Base-by-base conservation (phyloP, 192 early-diverging fungal genomes). In the Oehlia diaphana region DNA sequence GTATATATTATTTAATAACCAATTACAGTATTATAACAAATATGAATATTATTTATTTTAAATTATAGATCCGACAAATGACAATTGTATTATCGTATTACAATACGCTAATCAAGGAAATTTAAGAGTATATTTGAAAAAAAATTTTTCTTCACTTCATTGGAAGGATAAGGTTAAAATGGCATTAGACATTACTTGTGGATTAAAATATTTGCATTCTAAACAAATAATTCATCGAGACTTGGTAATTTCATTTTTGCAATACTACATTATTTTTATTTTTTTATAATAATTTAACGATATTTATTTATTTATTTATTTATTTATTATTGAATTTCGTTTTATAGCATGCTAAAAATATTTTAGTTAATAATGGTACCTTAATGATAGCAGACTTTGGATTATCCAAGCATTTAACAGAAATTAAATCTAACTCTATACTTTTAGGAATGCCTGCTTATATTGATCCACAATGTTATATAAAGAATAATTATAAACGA, bases 271-370 rank as follows among this genome's bases (percentile, higher is more conserved):
- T 16, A 37, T 26, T 10, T 31, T 19, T 39, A 1, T 9, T 44
- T 31, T 31, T 31, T 9, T 44, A 44, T 44, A 44, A 44, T 44
- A 35, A 64, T 33, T 21, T 12, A 64, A 44, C 9, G 42, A 33
- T 23, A n/a, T 65, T 65, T 64, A 4, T n/a, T 63, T 6, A 19
- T 33, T 37, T 12, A 7, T 65, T 31, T 65, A 31, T 31, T 31
- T 31, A n/a, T n/a, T n/a, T n/a, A n/a, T 31, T 31, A 31, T 31
- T 31, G 28, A 31, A 64, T n/a, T 28, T 14, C 8, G 9, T 16
- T 62, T 26, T 42, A 1, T 44, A 77, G 75, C 75, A 77, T 44
- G 63, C 75, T 16, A 77, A 77, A 16, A 77, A 77, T 23, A 77
- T 77, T 6, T 66, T 77, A 47, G 10, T 77, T 12, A 44, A 65